Base-by-base conservation (phyloP, 306 rosid genomes). In the Fagus sylvatica region DNA sequence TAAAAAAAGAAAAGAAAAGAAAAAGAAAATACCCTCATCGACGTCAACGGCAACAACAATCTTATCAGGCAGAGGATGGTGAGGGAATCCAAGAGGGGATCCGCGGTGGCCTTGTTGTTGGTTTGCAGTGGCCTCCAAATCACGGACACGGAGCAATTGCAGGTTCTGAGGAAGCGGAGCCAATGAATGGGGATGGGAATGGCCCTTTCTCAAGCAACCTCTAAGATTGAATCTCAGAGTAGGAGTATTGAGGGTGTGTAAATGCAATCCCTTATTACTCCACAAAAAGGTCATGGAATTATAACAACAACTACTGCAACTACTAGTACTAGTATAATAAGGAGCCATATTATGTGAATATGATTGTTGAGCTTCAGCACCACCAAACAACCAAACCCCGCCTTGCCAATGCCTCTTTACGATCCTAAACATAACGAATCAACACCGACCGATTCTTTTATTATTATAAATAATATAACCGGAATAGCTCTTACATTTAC, bases 1-100 rank as follows among this genome's bases (percentile, higher is more conserved):
- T 43, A 16, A 9, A 59, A 76, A 19, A 54, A 36, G 42, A 33
- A 64, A 55, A 61, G 12, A 10, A 41, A 1, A 12, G 61, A 51
- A 54, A 13, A 73, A 60, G 33, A n/a, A 80, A 82, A 70, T 83
- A 94, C 97, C 98, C 84, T 94, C 98, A 72, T 94, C 98, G 53
- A 94, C 88, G 51, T 94, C 98, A 64, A 94, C 98, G 4, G 98
- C 98, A 67, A 94, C 96, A 57, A 80, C 87, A 48, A 90, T 49
- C 71, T 88, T 92, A 65, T 76, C 83, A 15, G 91, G 72, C 79
- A 81, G 71, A 55, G 76, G 79, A 39, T 43, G 85, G 75, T 87
- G 82, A 33, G 73, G 76, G 53, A 85, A 85, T 34, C 88, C 55
- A 32, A 69, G 61, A 64, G 75, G 87, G n/a, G 74, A 76, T 8